phyloP scores from a whole-genome alignment of 73 alveolate species.

The Tetrahymena thermophila region DNA sequence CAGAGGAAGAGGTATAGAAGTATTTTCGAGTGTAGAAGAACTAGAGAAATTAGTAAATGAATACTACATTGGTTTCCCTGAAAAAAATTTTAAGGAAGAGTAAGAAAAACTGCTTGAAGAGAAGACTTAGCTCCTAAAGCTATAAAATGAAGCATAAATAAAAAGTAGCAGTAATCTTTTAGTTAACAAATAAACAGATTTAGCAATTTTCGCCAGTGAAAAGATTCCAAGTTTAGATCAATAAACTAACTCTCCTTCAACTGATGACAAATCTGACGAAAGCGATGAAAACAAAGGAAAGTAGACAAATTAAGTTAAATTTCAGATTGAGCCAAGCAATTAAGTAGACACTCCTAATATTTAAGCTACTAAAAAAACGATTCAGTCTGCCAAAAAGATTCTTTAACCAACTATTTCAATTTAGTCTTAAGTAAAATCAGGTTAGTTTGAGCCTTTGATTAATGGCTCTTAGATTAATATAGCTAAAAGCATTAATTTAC shows the following conservation, averaged over 20 bases:
- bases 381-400: neutral
- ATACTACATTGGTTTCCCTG: conserved; percentile 33
- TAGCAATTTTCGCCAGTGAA: neutral
- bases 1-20: conserved; percentile 80
- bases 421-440: neutral
- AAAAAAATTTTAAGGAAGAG: conserved; percentile 11
- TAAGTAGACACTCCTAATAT: neutral
- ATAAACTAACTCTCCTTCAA: neutral
- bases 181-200: neutral
- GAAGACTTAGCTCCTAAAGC: neutral
- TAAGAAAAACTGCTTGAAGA: neutral
- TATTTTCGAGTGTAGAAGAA: conserved; percentile 53
- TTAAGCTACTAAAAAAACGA: neutral
- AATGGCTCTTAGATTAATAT: neutral
- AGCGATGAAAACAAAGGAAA: neutral
- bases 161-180: neutral
- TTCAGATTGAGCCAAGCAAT: neutral
- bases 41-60: conserved; percentile 42
- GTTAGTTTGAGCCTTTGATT: neutral
- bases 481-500: neutral
- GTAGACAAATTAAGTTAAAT: neutral
- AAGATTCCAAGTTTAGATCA: neutral
- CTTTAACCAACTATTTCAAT: neutral
- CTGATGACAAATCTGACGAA: neutral
- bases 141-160: neutral